Base-by-base conservation (phyloP, 2,329 filamentous ascomycete genomes). In the Aspergillus melleus region DNA sequence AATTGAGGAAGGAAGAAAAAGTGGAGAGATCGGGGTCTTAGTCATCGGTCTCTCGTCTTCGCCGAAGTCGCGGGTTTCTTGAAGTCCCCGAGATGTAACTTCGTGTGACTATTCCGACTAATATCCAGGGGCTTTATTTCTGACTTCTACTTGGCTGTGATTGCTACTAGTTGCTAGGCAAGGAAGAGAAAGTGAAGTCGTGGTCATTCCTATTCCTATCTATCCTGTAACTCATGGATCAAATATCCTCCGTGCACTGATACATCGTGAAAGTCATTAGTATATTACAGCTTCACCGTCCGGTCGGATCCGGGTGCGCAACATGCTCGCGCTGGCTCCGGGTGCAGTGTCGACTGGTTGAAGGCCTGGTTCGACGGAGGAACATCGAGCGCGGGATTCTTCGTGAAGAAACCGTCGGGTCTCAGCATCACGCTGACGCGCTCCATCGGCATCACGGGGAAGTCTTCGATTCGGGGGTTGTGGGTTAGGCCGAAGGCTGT, bases 371-470 rank as follows among this genome's bases (percentile, higher is more conserved):
- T 62, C 9, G 74, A 77, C 11, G 72, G 73, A 6, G 79, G 78
- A 4, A 81, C 79, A 66, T 81, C 79, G 44, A 83, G 63, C 4
- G 79, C 79, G 0, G 81, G 81, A 61, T 83, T 83, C 71, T 76
- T 78, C 4, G 77, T 76, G 64, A 82, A 83, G 71, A 83, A 83
- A 5, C 81, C 80, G 61, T 80, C 78, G 6, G 81, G 80, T 65
- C 79, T 78, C 24, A 84, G 68, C 66, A 75, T 76, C 10, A 83
- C 77, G 47, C 76, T 78, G 49, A 80, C 72, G 5, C 76, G 72
- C 68, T 89, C 87, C 63, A 81, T 80, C 0, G 86, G 87, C 87
- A 89, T 89, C 29, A 89, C 84, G 0, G 86, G 86, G 74, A 88
- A 89, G 66, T 89, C 87, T 67, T 89, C 87, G 26, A 85, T 79